Evolutionary conservation across 192 early-diverging fungal species (phyloP), one percentile per base, ranked within the genome.

Genomic region (Rhizophagus clarus): DNA sequence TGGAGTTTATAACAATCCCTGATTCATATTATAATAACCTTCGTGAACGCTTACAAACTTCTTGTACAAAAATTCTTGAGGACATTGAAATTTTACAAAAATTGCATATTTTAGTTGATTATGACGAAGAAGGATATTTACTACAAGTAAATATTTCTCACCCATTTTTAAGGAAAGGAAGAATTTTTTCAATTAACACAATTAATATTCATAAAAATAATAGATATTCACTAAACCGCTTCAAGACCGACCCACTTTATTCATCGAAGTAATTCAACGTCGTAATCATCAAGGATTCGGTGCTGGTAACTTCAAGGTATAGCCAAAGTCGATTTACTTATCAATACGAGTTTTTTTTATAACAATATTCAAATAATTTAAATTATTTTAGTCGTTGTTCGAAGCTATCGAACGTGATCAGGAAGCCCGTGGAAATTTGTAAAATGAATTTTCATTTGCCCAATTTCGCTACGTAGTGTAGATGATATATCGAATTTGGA

Each of bases 241-340:
- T 20, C 93, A 97, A 87, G 97, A 99, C 83, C 90, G 97, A 64
- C 97, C 97, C 4, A 99, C 97, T 4, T 88, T 99, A 40, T 99
- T 98, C 80, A 89, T 98, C 80, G 97, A 99, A 85, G 93, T 99
- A 82, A 99, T 98, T 83, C 97, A 99, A 85, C 94, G 97, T 51
- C 91, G 92, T 64, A 95, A 96, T 82, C 95, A 97, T 85, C 87
- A 94, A 84, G 95, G 95, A 40, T 97, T 97, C 84, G 97, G 96
- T 74, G 96, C 96, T 63, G 97, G 97, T 70, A 99, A 99, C 90
- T 98, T 99, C 89, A 95, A 96, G 92, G 77, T 79, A 61, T 3
- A 64, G 3, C 11, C 2, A 24, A 29, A 40, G 6, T 0, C 5
- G 5, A 5, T 4, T 37, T 37, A 40, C 37, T 40, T 40, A 37